Evolutionary conservation across 1,284 basidiomycete species (phyloP), one percentile per base, ranked within the genome.

Genomic region (Cryptococcus neoformans): DNA sequence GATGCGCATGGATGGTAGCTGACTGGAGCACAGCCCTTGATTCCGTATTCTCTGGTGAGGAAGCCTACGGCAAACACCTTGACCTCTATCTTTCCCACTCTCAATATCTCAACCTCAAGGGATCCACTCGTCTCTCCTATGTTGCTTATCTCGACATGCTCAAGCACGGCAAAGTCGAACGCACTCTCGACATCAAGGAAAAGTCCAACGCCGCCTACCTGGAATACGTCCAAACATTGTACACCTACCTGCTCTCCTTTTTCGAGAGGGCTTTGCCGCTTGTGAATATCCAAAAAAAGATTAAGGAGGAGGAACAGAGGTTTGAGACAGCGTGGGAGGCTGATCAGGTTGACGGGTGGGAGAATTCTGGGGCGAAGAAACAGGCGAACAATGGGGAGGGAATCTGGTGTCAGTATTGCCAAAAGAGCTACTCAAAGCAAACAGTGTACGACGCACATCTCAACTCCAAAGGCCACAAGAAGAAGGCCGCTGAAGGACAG

Each of bases 401-500:
- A 1, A 91, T 98, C 56, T 99, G 95, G 95, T 99, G 96, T 81
- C 82, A 87, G 49, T 90, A 92, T 54, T 99, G 93, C 73, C 90
- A 93, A 75, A 93, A 94, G 72, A 82, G 83, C 60, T 99, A 98
- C 76, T 85, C 94, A 11, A 99, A 98, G 76, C 91, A 97, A 76
- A 97, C 95, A 0, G 96, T 99, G 4, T 99, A 94, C 76, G 92
- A 97, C 68, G 94, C 92, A 4, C 96, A 99, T 74, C 79, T 99
- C 49, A 90, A 86, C 8, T 95, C 92, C 36, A 93, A 92, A 77
- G 97, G 93, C 75, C 96, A 99, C 74, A 80, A 90, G 72, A 99
- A 98, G 85, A 87, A 52, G 88, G 88, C 66, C 35, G 57, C 58
- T 21, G 55, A 48, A n/a, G 82, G 83, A 16, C 82, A 62, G 35